Conservation (phyloP, 169 alveolate genomes). For the Eimeria maxima region DNA sequence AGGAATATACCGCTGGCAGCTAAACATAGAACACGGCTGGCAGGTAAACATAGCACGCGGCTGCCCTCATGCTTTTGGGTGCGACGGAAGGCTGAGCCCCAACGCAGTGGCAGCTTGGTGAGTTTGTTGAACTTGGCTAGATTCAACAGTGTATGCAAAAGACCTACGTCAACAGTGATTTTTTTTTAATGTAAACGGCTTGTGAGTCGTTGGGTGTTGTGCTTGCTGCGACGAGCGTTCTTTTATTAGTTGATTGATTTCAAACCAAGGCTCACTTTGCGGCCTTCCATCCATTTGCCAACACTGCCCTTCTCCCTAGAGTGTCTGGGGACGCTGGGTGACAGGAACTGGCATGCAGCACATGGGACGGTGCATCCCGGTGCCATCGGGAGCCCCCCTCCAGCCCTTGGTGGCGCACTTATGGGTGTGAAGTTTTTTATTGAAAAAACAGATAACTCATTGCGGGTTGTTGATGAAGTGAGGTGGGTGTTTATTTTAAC, state of each 20-base stretch:
- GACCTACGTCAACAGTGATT: not conserved
- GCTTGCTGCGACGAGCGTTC: slow-evolving; percentile 26
- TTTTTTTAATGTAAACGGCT: slow-evolving; percentile 35
- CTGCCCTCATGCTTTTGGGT: not conserved
- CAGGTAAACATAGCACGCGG: not conserved
- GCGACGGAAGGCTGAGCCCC: not conserved
- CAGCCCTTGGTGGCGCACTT: not conserved
- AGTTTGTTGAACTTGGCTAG: slow-evolving; percentile 3
- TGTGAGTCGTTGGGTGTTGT: slow-evolving; percentile 3
- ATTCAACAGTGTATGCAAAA: not conserved
- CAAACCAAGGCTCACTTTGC: not conserved
- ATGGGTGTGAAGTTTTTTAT: slow-evolving; percentile 44
- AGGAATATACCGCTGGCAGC: not conserved
- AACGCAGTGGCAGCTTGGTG: not conserved
- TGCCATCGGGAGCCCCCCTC: not conserved
- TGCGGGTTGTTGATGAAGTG: slow-evolving; percentile 4
- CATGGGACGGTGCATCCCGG: not conserved
- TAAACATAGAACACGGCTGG: not conserved
- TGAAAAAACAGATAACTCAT: slow-evolving; percentile 13
- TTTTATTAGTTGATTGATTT: not conserved
- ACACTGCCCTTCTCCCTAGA: not conserved
- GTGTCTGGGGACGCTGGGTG: slow-evolving; percentile 37
- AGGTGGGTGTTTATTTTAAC: not conserved
- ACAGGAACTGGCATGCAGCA: slow-evolving; percentile 23
- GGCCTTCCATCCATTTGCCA: not conserved